A percentile compares a stretch with the other conserved stretches of the same genome.
Evolutionary conservation across 2,329 filamentous ascomycete genomes (phyloP).

Genomic region (Diaporthe batatas): DNA sequence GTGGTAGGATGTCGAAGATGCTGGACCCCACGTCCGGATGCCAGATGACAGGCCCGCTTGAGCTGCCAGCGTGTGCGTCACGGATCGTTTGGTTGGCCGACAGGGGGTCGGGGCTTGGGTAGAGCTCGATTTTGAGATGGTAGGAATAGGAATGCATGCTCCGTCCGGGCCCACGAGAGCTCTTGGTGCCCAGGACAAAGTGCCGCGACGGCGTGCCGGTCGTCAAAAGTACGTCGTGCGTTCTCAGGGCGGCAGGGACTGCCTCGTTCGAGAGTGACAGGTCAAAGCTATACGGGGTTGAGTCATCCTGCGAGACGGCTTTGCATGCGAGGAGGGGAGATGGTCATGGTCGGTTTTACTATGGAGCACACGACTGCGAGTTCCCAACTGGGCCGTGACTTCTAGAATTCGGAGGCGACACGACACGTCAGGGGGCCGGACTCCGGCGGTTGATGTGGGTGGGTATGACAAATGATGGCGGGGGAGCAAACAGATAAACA

Average conservation of each 20-base stretch:
- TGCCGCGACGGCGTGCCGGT: constrained; percentile 6
- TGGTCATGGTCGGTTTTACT: not conserved
- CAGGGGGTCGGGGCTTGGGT: constrained; percentile 59
- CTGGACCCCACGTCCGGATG: constrained; percentile 61
- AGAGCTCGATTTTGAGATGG: constrained; percentile 76
- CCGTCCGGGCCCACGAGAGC: constrained; percentile 20
- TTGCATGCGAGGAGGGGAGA: not conserved
- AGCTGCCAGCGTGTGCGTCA: constrained; percentile 38
- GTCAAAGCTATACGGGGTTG: not conserved
- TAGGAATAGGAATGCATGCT: constrained; percentile 74
- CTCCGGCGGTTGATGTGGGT: not conserved
- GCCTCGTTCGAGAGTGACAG: not conserved
- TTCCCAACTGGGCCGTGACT: not conserved
- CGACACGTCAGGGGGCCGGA: not conserved
- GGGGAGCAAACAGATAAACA: not conserved
- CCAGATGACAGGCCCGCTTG: constrained; percentile 57
- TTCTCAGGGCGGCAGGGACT: constrained; percentile 39
- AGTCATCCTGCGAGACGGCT: constrained; percentile 34
- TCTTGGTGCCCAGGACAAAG: not conserved
- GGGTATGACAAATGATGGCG: not conserved
- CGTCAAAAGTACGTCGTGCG: not conserved
- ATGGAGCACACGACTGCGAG: constrained; percentile 1
- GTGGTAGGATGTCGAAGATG: constrained; percentile 70
- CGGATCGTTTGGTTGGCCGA: constrained; percentile 41
- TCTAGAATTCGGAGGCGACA: not conserved